phyloP scores from a whole-genome alignment of 1,284 basidiomycete species.

The Gastroboletus turbinatus region DNA sequence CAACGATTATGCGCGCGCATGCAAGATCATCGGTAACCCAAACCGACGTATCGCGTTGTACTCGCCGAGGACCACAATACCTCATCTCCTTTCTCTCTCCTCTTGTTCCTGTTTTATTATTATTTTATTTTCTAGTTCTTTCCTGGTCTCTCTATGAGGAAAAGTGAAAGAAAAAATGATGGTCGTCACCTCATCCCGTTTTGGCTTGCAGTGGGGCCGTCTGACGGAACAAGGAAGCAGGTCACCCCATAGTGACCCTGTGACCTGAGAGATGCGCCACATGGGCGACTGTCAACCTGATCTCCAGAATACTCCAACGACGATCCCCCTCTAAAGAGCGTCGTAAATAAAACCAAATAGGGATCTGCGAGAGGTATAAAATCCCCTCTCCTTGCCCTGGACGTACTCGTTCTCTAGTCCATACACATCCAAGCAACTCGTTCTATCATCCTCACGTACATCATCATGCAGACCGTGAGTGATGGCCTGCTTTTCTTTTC shows the following conservation, averaged over 20 bases:
- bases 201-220: not conserved
- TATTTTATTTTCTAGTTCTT: too few species aligned
- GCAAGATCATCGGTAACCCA: too few species aligned
- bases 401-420: not conserved
- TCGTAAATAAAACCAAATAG: constrained; percentile 13
- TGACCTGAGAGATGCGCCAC: too few species aligned
- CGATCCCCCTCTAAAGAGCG: not conserved
- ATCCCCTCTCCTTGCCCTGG: not conserved
- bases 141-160: not conserved
- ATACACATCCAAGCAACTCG: constrained; percentile 2
- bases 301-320: too few species aligned
- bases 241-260: too few species aligned
- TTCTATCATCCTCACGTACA: not conserved
- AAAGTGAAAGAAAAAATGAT: not conserved
- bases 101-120: too few species aligned
- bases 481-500: too few species aligned
- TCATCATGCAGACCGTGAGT: constrained; percentile 25
- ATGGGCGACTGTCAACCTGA: too few species aligned
- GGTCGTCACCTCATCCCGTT: not conserved
- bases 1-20: too few species aligned
- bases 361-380: constrained; percentile 8
- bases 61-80: too few species aligned
- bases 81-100: too few species aligned
- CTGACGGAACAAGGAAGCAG: not conserved
- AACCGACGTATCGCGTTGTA: too few species aligned